Evolutionary conservation across 2,329 filamentous ascomycete genomes (phyloP).

Genomic region (Fusarium fujikuroi): DNA sequence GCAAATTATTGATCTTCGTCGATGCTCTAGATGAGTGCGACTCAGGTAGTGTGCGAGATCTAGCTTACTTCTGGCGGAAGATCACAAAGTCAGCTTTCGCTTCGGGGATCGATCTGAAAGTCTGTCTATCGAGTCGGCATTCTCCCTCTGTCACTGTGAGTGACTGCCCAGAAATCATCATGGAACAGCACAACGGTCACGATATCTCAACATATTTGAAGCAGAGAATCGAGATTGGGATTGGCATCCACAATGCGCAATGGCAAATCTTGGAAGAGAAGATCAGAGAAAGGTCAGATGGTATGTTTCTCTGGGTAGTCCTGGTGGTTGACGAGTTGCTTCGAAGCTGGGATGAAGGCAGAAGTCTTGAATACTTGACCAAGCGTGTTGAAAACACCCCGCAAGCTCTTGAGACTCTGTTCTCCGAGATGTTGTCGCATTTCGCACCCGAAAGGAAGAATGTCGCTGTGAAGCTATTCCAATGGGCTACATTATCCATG

Average conservation of each 20-base stretch:
- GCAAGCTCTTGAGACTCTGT: neutral
- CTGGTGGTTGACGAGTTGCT: neutral
- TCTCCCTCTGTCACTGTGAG: neutral
- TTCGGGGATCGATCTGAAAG: neutral
- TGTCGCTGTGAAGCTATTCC: accelerated
- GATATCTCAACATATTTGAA: neutral
- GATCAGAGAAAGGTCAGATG: neutral
- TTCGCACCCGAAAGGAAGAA: neutral
- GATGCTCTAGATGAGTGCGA: neutral
- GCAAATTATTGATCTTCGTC: accelerated
- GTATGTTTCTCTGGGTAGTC: neutral
- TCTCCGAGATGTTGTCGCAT: neutral
- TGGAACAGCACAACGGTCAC: neutral
- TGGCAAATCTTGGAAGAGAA: neutral
- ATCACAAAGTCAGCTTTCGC: neutral
- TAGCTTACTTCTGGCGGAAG: neutral
- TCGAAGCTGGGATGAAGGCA: neutral
- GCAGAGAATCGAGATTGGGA: neutral
- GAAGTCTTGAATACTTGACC: neutral
- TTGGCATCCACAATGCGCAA: accelerated
- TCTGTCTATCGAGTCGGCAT: neutral
- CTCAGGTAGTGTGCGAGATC: neutral
- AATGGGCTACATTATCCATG: neutral
- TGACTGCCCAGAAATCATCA: neutral
- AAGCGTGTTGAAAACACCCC: neutral